Conservation (phyloP, 495 filamentous ascomycete genomes). For the Penicillium cataractarum region DNA sequence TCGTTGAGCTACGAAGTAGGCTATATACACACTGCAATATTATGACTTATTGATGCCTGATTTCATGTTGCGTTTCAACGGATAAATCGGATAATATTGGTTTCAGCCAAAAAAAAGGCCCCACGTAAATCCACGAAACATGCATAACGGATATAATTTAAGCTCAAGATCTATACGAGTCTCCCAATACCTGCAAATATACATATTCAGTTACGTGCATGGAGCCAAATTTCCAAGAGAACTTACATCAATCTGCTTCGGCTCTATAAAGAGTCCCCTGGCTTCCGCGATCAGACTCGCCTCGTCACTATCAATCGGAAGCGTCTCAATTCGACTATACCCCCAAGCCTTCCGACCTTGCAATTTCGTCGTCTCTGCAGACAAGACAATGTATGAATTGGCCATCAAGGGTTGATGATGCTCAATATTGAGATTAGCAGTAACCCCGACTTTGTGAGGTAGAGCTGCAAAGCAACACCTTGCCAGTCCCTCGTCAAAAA, state of each 20-base stretch:
- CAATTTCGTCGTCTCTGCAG: constrained; percentile 77
- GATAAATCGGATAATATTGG: too few species aligned
- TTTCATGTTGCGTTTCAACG: too few species aligned
- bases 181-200: background rate
- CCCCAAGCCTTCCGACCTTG: constrained; percentile 96
- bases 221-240: background rate
- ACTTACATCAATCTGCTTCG: constrained; percentile 73
- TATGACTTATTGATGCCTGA: too few species aligned
- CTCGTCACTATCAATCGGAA: constrained; percentile 60
- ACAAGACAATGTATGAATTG: constrained; percentile 71
- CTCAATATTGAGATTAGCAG: constrained; percentile 84
- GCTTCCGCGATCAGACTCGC: constrained; percentile 70
- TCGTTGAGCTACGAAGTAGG: too few species aligned
- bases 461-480: constrained; percentile 84
- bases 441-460: constrained; percentile 84
- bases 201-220: background rate
- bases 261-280: constrained; percentile 82
- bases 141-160: too few species aligned
- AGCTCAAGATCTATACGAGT: background rate
- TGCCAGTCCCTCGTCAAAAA: constrained; percentile 87
- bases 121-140: too few species aligned
- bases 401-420: constrained; percentile 77
- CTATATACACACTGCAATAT: too few species aligned
- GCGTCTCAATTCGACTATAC: constrained; percentile 79
- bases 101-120: too few species aligned